These are phyloP conservation scores for Penicillium expansum DNA, from an alignment of 2,329 filamentous ascomycete genomes.

Conservation along the genomic window DNA sequence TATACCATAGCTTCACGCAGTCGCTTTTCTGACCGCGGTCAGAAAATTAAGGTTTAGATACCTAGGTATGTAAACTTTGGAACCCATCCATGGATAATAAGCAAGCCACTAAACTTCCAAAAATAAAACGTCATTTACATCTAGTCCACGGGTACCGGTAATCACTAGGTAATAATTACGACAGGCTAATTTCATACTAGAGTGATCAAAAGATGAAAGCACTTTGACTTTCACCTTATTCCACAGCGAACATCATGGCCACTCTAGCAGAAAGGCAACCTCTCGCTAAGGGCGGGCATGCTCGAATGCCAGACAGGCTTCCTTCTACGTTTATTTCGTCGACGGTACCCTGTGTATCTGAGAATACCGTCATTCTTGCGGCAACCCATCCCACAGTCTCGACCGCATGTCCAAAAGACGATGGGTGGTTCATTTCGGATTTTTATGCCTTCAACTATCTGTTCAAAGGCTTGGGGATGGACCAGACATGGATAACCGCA, in stretches of 20 bases:
- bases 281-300: not conserved
- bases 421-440: constrained; percentile 9
- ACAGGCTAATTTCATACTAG: too few relatives aligned
- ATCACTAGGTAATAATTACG: too few relatives aligned
- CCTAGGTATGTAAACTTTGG: too few relatives aligned
- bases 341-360: not conserved
- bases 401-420: not conserved
- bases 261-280: not conserved
- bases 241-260: not conserved
- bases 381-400: constrained; percentile 1
- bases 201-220: too few relatives aligned
- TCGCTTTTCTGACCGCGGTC: too few relatives aligned
- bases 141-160: too few relatives aligned
- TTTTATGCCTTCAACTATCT: constrained; percentile 8
- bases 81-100: too few relatives aligned
- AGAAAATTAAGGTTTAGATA: too few relatives aligned
- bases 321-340: not conserved
- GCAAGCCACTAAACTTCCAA: too few relatives aligned
- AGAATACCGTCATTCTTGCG: constrained; percentile 1
- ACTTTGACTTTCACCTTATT: not conserved
- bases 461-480: not conserved
- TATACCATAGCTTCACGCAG: too few relatives aligned
- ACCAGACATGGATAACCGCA: constrained; percentile 7
- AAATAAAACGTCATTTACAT: too few relatives aligned
- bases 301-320: not conserved